These are phyloP conservation scores for Funneliformis geosporum DNA, from an alignment of 192 early-diverging fungal species.

Conservation along the genomic window DNA sequence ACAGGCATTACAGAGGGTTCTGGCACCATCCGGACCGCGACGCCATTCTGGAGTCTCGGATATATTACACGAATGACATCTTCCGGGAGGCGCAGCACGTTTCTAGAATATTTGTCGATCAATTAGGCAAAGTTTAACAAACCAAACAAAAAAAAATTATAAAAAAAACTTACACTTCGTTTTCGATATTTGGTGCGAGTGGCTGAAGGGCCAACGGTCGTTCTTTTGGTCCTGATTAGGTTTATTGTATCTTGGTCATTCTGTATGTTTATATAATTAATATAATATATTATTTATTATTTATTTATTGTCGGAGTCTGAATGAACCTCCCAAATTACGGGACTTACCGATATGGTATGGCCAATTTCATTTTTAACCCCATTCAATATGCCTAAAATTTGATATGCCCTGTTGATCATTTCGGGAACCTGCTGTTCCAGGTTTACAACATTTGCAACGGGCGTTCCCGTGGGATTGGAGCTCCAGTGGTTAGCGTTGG, in stretches of 20 bases:
- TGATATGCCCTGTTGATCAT: slow-evolving; percentile 4
- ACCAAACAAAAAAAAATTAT: background rate
- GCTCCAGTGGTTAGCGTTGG: too few relatives aligned
- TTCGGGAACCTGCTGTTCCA: background rate
- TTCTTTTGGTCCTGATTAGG: slow-evolving; percentile 7
- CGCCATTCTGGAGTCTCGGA: slow-evolving; percentile 95
- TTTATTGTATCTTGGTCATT: slow-evolving; percentile 20
- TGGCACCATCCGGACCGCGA: slow-evolving; percentile 88
- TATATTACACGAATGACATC: slow-evolving; percentile 78
- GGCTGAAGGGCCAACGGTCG: background rate
- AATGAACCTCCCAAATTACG: background rate
- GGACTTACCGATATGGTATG: background rate
- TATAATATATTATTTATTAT: background rate
- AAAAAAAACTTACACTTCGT: slow-evolving; percentile 1
- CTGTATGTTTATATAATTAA: background rate
- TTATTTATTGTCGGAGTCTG: background rate
- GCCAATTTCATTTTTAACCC: background rate
- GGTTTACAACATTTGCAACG: background rate
- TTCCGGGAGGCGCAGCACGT: slow-evolving; percentile 62
- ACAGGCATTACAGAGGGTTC: slow-evolving; percentile 95
- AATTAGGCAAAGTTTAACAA: background rate
- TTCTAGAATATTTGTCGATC: slow-evolving; percentile 31
- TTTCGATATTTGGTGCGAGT: slow-evolving; percentile 25
- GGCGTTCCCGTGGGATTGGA: background rate
- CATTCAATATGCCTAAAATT: background rate